Base-by-base conservation (phyloP, 306 rosid species). In the Luffa aegyptiaca region DNA sequence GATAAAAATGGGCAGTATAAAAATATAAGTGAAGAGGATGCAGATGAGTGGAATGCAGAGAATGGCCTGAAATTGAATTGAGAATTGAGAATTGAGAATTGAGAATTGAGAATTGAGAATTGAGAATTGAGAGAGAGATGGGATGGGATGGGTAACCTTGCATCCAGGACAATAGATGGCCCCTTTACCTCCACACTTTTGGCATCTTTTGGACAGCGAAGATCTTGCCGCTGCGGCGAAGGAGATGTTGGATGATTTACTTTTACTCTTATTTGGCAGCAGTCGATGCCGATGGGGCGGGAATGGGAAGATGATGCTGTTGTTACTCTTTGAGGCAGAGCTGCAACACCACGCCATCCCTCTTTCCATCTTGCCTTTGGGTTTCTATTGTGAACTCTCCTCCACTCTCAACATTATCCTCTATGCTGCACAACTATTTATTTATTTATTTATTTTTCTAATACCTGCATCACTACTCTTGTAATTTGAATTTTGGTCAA, bases 101-200 rank as follows among this genome's bases (percentile, higher is more conserved):
- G n/a, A n/a, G n/a, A n/a, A n/a, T n/a, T n/a, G n/a, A n/a, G n/a
- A 59, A 8, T 59, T 8, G 35, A 13, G 0, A 46, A 8, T 45
- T 26, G 31, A 26, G 31, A 55, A 55, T 61, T 26, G 11, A 16
- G 10, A 8, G 2, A 39, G 37, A 6, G 3, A 13, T 3, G 36
- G 35, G 76, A 16, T 17, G 58, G 48, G 17, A 69, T 62, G 14
- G n/a, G 69, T 35, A 33, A 92, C 98, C 97, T 90, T 89, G 75
- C 97, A 94, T 55, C 98, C 98, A 7, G 88, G 85, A 78, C 98
- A 94, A 26, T 94, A 94, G 7, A 92, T 82, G 35, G 91, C 96
- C 18, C 96, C 96, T 87, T 88, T 86, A 66, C 93, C 96, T 78
- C 87, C 21, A 68, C 98, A 94, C 46, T 51, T 81, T 81, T 80